Base-by-base conservation (phyloP, 768 basidiomycete species). In the Tylopilus plumbeoviolaceoides region DNA sequence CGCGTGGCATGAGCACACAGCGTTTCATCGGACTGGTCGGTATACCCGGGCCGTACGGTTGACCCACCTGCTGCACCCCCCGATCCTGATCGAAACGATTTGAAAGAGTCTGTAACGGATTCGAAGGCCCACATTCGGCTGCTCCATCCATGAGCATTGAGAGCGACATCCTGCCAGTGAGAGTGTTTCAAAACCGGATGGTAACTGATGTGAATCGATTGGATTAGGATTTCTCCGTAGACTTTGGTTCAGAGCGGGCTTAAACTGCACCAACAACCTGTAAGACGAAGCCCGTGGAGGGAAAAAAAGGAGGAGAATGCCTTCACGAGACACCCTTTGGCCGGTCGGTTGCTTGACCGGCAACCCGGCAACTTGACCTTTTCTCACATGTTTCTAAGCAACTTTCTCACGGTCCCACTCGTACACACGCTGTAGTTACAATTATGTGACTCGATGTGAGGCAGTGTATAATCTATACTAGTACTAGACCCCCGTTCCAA, bases 51-150 rank as follows among this genome's bases (percentile, higher is more conserved):
- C 42, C 38, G 44, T 47, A 31, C 28, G 3, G 12, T 33, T 7
- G 27, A 63, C 67, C 21, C 62, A 91, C 90, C 75, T 91, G 89
- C 66, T 90, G 88, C 2, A 81, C 63, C 9, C 88, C 89, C 61
- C 89, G 78, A 66, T 94, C 91, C 41, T 80, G 77, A 58, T 90
- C 89, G 56, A 92, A 85, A 42, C 80, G 77, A 64, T 93, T 94
- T 0, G 87, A 78, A 6, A 95, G 80, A 15, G 78, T 81, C 63
- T 91, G 89, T 17, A 95, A 70, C 11, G 91, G 83, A 66, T 93
- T 95, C 1, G 81, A 80, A 7, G 93, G 91, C 1, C 93, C 93
- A 59, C 92, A 95, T 41, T 92, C 90, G 1, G 89, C 84, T 1
- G 66, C 65, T 25, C 66, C 66, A 43, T 79, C 82, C 20, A 85